phyloP scores from a whole-genome alignment of 2,329 filamentous ascomycete genomes.

The Neonectria punicea region DNA sequence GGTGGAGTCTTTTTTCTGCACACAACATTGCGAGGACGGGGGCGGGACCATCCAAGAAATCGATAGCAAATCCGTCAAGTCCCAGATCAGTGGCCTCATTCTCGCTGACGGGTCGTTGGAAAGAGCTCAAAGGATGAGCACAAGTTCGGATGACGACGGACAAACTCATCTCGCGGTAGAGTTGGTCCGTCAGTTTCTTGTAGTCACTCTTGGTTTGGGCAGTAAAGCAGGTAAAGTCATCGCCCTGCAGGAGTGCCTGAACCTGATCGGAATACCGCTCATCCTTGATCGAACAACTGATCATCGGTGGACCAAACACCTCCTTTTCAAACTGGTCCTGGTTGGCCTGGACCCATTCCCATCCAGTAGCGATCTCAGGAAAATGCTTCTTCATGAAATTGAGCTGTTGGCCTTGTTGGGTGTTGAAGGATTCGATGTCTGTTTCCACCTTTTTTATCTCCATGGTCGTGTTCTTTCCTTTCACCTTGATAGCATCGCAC shows the following conservation, averaged over 20 bases:
- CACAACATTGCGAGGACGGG: constrained; percentile 91
- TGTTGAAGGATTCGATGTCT: constrained; percentile 72
- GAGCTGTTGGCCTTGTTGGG: constrained; percentile 78
- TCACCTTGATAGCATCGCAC: constrained; percentile 53
- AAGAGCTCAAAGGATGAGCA: constrained; percentile 62
- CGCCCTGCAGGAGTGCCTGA: constrained; percentile 60
- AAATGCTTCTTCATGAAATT: constrained; percentile 70
- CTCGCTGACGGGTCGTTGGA: constrained; percentile 63
- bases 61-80: constrained; percentile 82
- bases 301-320: constrained; percentile 82
- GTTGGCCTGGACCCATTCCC: constrained; percentile 85
- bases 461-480: constrained; percentile 54
- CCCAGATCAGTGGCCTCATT: constrained; percentile 69
- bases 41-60: constrained; percentile 83
- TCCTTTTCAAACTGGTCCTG: constrained; percentile 75
- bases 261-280: constrained; percentile 69
- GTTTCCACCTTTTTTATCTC: constrained; percentile 53
- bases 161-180: constrained; percentile 72
- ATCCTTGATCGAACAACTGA: constrained; percentile 83
- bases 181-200: constrained; percentile 72
- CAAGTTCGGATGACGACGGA: constrained; percentile 78
- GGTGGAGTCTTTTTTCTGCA: constrained; percentile 74
- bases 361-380: constrained; percentile 74
- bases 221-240: constrained; percentile 76
- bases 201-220: constrained; percentile 81